Evolutionary conservation across 1,284 basidiomycete genomes (phyloP).

Genomic region (Moesziomyces antarcticus): DNA sequence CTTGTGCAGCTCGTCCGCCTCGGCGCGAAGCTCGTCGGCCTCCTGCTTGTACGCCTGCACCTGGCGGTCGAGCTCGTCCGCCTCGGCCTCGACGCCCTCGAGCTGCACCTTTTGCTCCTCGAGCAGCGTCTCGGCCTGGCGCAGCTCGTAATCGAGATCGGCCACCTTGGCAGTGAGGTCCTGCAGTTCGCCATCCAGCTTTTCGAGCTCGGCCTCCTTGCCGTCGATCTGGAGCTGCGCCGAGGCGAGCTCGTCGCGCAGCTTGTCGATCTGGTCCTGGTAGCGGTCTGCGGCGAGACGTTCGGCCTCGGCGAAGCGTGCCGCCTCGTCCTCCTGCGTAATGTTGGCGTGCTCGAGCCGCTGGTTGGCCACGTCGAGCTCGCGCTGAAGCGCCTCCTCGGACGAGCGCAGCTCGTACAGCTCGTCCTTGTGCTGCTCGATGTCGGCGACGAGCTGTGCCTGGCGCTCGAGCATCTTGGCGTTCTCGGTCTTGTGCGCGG

Average conservation of each 20-base stretch:
- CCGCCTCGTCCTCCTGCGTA: conserved; percentile 48
- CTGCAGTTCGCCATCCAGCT: conserved; percentile 51
- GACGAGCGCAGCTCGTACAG: conserved; percentile 47
- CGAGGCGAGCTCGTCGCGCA: conserved; percentile 59
- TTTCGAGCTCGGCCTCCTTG: conserved; percentile 60
- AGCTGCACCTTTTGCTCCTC: conserved; percentile 71
- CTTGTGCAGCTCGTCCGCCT: conserved; percentile 45
- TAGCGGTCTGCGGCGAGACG: conserved; percentile 44
- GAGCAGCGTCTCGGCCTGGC: conserved; percentile 38
- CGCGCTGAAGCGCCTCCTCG: conserved; percentile 44
- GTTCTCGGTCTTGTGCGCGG: conserved; percentile 49
- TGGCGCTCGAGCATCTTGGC: conserved; percentile 51
- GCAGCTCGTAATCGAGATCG: conserved; percentile 59
- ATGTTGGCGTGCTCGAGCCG: conserved; percentile 52
- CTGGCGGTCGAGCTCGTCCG: conserved; percentile 48
- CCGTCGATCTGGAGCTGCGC: conserved; percentile 59
- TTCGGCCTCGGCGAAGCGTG: conserved; percentile 36
- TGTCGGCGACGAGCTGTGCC: conserved; percentile 47
- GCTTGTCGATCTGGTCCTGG: conserved; percentile 50
- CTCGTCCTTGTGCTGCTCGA: conserved; percentile 53
- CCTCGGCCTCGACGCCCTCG: conserved; percentile 50
- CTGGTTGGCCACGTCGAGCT: conserved; percentile 52
- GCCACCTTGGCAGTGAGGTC: conserved; percentile 46
- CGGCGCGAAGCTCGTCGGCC: conserved; percentile 58
- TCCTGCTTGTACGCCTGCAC: conserved; percentile 54